Evolutionary conservation across 495 filamentous ascomycete species (phyloP).

Genomic region (Chaetomium fimeti): DNA sequence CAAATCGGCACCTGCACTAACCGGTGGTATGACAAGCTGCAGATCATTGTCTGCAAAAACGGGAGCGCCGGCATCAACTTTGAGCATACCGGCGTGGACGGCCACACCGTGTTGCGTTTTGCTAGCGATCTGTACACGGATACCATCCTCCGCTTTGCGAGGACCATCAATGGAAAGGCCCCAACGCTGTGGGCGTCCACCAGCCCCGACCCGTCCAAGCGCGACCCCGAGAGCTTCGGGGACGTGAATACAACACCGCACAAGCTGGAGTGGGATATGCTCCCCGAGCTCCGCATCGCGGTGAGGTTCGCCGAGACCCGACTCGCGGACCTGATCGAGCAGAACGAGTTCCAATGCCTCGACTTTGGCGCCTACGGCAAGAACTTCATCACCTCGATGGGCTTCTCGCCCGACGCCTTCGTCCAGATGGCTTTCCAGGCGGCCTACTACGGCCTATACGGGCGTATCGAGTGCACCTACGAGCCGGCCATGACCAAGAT

Average conservation of each 20-base stretch:
- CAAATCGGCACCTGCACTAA: conserved; percentile 98
- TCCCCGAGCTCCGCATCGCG: conserved; percentile 85
- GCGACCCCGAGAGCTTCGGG: conserved; percentile 90
- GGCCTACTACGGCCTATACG: conserved; percentile 96
- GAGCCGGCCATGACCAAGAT: conserved; percentile 98
- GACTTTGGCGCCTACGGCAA: conserved; percentile 90
- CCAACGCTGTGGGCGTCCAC: conserved; percentile 87
- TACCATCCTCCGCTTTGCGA: conserved; percentile 93
- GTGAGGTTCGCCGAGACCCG: conserved; percentile 94
- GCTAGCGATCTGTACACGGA: conserved; percentile 97
- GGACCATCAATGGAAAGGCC: conserved; percentile 92
- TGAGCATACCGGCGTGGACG: conserved; percentile 97
- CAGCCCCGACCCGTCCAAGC: conserved; percentile 89
- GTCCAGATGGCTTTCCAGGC: conserved; percentile 99
- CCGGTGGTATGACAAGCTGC: conserved; percentile 97
- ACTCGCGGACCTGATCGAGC: conserved; percentile 89
- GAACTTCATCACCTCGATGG: conserved; percentile 96
- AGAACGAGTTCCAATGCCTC: conserved; percentile 92
- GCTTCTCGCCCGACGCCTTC: conserved; percentile 95
- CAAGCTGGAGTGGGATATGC: conserved; percentile 97
- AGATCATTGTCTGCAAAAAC: conserved; percentile 99
- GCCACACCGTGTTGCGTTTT: conserved; percentile 93
- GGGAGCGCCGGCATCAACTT: conserved; percentile 98
- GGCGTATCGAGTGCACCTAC: conserved; percentile 89
- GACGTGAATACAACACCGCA: conserved; percentile 92